Evolutionary conservation across 164 flowering plant genomes (phyloP), one percentile per base, ranked within the genome.

Genomic region (Magnolia officinalis): DNA sequence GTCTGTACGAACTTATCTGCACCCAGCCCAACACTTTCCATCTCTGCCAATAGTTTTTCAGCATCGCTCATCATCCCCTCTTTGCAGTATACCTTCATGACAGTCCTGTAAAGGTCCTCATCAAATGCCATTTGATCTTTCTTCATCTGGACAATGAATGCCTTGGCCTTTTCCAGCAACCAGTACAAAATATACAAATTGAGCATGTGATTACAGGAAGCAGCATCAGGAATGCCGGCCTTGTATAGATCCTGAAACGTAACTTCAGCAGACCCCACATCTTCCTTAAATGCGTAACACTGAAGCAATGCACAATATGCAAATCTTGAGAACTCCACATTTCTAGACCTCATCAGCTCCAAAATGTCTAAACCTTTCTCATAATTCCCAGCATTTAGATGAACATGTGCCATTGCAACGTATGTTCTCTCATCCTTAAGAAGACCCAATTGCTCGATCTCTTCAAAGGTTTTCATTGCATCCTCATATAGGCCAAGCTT

Each of bases 401-500:
- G 86, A 70, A 94, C 96, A 71, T 87, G 97, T 59, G 98, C 95
- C 99, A 96, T 92, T 75, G 99, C 86, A 71, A 89, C 78, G 80
- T 89, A 94, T 14, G 98, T 92, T 83, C 89, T 94, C 79, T 90
- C 97, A 78, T 88, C 86, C 68, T 71, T 86, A 69, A 96, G 91
- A 55, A 92, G 81, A 70, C 94, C 94, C 74, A 87, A 79, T 58
- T 81, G 87, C 80, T 85, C 79, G 66, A 84, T 83, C 82, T 92
- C 96, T 77, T 82, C 81, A 83, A 93, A 96, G 24, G 94, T 87
- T 72, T 74, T 90, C 79, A 83, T 74, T 16, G 99, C 97, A 85
- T 96, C 98, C 70, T 90, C 92, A 75, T 83, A 90, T 10, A 93
- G 88, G 63, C 97, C 97, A 78, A 96, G 94, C 82, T 90, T 96